Conservation (phyloP, 208 protist species). For the Acanthamoeba triangularis region DNA sequence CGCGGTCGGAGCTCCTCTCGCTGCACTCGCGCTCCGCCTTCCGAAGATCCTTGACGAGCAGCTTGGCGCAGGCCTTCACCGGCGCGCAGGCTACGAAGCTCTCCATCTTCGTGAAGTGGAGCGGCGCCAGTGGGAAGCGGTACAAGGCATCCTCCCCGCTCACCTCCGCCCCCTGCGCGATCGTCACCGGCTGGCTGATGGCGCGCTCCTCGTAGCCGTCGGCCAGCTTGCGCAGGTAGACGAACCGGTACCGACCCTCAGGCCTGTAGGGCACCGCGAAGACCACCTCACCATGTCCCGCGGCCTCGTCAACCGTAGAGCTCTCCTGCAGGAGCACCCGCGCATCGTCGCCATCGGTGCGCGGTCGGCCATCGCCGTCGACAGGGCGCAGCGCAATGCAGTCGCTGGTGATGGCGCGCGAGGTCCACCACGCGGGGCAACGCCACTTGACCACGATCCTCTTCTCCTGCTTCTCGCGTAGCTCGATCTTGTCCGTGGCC, state of each 20-base stretch:
- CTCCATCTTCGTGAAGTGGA: neutral
- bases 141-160: neutral
- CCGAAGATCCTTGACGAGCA: neutral
- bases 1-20: neutral
- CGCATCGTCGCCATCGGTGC: neutral
- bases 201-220: neutral
- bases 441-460: neutral
- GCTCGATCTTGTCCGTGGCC: neutral
- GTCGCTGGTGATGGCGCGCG: neutral
- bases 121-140: conserved; percentile 12
- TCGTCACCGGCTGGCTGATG: neutral
- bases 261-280: neutral
- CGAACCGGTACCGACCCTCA: conserved; percentile 6
- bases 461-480: neutral
- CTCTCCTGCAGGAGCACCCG: neutral
- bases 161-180: neutral
- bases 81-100: neutral
- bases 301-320: neutral
- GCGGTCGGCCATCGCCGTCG: neutral
- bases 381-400: neutral
- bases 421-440: neutral
- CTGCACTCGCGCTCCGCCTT: neutral
- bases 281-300: neutral
- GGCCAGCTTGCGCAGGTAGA: neutral
- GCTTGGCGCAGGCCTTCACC: neutral